phyloP scores from a whole-genome alignment of 371 early-diverging fungal species.

The Dinochytrium kinnereticum region DNA sequence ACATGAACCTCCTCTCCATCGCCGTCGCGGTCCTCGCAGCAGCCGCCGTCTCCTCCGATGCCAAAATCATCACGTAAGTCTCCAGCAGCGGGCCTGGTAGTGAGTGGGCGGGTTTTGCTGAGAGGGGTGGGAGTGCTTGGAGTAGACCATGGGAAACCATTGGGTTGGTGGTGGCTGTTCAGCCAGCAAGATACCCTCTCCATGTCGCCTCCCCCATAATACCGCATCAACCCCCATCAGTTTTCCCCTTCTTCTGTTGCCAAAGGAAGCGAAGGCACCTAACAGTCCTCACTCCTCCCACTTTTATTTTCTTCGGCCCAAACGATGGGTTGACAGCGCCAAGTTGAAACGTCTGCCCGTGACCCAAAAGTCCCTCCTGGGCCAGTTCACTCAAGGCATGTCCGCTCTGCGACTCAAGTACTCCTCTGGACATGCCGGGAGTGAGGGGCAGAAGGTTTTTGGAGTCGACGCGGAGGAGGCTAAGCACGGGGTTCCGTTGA shows the following conservation, averaged over 20 bases:
- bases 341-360: constrained; percentile 4
- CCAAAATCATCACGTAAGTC: not conserved
- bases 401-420: not conserved
- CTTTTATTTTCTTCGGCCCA: not conserved
- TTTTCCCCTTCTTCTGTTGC: too few relatives aligned
- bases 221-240: too few relatives aligned
- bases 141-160: not conserved
- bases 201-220: too few relatives aligned
- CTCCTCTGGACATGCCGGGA: not conserved
- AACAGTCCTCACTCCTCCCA: not conserved
- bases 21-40: not conserved
- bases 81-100: not conserved
- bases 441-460: not conserved
- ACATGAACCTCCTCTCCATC: too few relatives aligned
- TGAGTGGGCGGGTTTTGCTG: not conserved
- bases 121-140: not conserved
- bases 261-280: not conserved
- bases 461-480: not conserved
- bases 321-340: not conserved
- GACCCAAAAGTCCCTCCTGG: constrained; percentile 9
- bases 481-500: constrained; percentile 75
- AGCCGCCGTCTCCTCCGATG: not conserved
- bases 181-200: too few relatives aligned
- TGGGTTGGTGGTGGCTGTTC: not conserved
- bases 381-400: not conserved